Evolutionary conservation across 2,329 filamentous ascomycete genomes (phyloP), one percentile per base, ranked within the genome.

Genomic region (Dryadomyces quercus-mongolicae): DNA sequence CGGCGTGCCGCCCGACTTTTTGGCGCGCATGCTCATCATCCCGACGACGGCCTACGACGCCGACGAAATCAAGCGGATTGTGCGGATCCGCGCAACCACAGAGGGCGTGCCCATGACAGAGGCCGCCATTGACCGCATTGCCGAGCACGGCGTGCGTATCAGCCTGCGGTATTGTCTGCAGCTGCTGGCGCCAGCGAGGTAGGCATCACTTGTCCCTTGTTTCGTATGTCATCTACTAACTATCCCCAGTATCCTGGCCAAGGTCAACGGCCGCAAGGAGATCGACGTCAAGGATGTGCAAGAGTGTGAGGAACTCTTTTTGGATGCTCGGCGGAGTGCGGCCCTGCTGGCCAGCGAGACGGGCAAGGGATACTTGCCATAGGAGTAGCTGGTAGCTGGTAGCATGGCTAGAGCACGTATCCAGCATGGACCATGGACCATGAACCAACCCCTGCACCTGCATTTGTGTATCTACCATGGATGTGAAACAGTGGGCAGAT

Each of bases 141-240:
- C 89, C 45, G 81, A 87, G 64, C 85, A 95, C 62, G 93, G 93
- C 61, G 88, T 88, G 64, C 86, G 85, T 62, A 90, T 96, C 65
- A 94, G 88, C 67, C 70, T 98, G 71, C 77, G 93, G 61, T 98
- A 98, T 72, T 92, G 91, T 61, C 74, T 98, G 66, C 93, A 97
- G 72, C 73, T 98, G 61, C 76, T 98, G 62, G 88, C 90, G 25
- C 91, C 91, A 2, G 85, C 90, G 52, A 92, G 79, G 78, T 82
- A 71, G 65, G 74, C 68, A n/a, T n/a, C n/a, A n/a, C 49, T 38
- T 54, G 20, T 54, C 25, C 51, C 25, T 53, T 49, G 22, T 49
- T 54, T 38, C 18, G n/a, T n/a, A n/a, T 21, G 21, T 36, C n/a
- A 38, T 47, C 5, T 51, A 44, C 52, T 52, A 54, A 55, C 56